Evolutionary conservation across 139 green algal genomes (phyloP), one percentile per base, ranked within the genome.

Genomic region (Coelastrella sp.): DNA sequence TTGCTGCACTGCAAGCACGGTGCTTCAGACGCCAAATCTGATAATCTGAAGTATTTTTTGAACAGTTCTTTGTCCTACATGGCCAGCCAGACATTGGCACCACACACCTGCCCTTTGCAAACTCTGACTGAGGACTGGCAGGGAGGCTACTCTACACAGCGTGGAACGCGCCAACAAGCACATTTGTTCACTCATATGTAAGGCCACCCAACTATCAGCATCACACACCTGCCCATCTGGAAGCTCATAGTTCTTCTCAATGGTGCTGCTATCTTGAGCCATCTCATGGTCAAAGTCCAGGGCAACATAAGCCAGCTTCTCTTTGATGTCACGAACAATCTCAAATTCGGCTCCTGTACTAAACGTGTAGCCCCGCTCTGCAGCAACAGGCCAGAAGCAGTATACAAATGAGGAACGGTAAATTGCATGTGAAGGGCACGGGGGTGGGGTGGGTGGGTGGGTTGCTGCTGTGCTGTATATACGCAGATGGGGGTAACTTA

Each of bases 251-350:
- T 92, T 97, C 96, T 99, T 99, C 94, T 99, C 98, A 5, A 99
- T 90, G 16, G 96, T 96, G 60, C 95, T 97, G 79, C 91, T 96
- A 83, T 91, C 93, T 22, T 93, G 81, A 14, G 94, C 93, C 93
- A 99, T 95, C 94, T 99, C 98, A 83, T 96, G 91, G 92, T 99
- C 98, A 91, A 97, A 99, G 94, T 99, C 98, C 19, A 98, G 80
- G 20, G 98, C 98, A 19, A 99, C 98, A 91, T 99, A 99, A 22
- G 95, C 94, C 58, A 99, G 95, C 97, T 99, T 99, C 95, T 99
- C 98, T 97, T 99, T 99, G 92, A 99, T 99, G 95, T 99, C 98
- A 10, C 98, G 95, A 86, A 99, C 98, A 84, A 99, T 99, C 95
- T 99, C 98, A 78, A 97, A 95, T 95, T 99, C 98, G 59, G 98